Percentiles rank a stretch among this genome's conserved stretches.
phyloP scores from a whole-genome alignment of 2,329 filamentous ascomycete species.

The Neofusicoccum umdonicola region DNA sequence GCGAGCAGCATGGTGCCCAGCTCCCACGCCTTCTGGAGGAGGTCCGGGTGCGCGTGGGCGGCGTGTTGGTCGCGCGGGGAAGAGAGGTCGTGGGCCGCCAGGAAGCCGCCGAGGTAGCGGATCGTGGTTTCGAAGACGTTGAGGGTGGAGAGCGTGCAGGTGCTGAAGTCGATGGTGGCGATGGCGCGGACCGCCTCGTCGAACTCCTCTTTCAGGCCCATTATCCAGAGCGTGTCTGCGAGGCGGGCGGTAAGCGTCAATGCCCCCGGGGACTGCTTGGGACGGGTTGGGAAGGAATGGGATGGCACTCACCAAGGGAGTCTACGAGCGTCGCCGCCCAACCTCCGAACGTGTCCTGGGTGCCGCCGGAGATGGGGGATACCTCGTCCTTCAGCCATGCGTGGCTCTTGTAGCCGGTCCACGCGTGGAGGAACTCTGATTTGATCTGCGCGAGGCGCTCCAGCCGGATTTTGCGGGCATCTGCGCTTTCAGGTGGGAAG shows the following conservation, averaged over 20 bases:
- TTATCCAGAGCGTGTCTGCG: constrained; percentile 83
- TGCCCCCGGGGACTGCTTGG: too few relatives aligned
- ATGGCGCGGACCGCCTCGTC: constrained; percentile 71
- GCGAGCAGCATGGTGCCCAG: constrained; percentile 20
- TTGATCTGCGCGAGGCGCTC: constrained; percentile 28
- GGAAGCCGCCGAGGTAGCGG: constrained; percentile 20
- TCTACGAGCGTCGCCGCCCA: constrained; percentile 70
- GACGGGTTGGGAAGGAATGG: not conserved
- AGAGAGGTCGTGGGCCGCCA: constrained; percentile 20
- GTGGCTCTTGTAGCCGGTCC: constrained; percentile 59
- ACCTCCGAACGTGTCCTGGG: constrained; percentile 60
- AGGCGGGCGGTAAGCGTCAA: not conserved
- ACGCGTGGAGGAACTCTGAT: constrained; percentile 39
- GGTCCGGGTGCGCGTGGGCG: not conserved
- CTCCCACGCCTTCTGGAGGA: constrained; percentile 21
- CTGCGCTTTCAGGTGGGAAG: constrained; percentile 25
- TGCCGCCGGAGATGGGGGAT: constrained; percentile 53
- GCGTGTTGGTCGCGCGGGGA: too few relatives aligned
- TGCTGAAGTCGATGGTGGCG: constrained; percentile 78
- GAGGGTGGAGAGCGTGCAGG: constrained; percentile 64
- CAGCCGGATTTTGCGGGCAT: constrained; percentile 26
- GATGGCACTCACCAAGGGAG: constrained; percentile 24
- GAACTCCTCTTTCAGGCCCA: constrained; percentile 75
- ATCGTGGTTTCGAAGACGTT: constrained; percentile 89
- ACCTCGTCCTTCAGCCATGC: constrained; percentile 67